Base-by-base conservation (phyloP, 2,329 filamentous ascomycete genomes). In the Diaporthe longicolla region DNA sequence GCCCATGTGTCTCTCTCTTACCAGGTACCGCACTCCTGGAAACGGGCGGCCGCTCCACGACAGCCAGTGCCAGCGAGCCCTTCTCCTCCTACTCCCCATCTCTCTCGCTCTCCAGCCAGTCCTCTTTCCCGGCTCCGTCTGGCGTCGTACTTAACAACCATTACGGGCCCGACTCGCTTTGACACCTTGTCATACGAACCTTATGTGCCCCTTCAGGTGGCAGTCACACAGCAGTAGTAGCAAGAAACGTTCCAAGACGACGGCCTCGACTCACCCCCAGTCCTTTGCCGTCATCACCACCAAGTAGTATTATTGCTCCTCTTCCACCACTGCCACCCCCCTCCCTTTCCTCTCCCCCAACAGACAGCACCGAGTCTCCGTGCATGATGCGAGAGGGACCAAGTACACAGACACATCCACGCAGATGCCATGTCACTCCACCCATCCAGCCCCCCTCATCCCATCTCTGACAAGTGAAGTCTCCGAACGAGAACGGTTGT, bases 151-250 rank as follows among this genome's bases (percentile, higher is more conserved):
- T 50, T 54, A 11, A 10, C 63, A 68, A 21, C 63, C 63, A 54
- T 48, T 29, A 40, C 63, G 63, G 63, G 45, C 29, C 15, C 29
- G 52, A 52, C 15, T 68, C 63, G 63, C 63, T 68, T 54, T 68
- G 63, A 68, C 63, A 68, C 48, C 63, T 68, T 68, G 63, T 68
- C 63, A 54, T 68, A 68, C 63, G 48, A 68, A 68, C 63, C 63
- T 68, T 68, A 68, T 54, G 63, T 68, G 63, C 63, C 63, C 63
- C 63, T 54, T 68, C 63, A 68, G 48, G 63, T 68, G 48, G 63
- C 32, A 68, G 63, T 68, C 63, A 68, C 63, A 68, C 63, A 68
- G 63, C 48, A 68, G 63, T 68, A 68, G 48, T n/a, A 54, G 19
- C 63, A 68, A 15, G 32, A 50, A 40, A 68, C 63, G 24, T 37